These are phyloP conservation scores for Nephelium lappaceum DNA, from an alignment of 345 rosid species.

Conservation along the genomic window DNA sequence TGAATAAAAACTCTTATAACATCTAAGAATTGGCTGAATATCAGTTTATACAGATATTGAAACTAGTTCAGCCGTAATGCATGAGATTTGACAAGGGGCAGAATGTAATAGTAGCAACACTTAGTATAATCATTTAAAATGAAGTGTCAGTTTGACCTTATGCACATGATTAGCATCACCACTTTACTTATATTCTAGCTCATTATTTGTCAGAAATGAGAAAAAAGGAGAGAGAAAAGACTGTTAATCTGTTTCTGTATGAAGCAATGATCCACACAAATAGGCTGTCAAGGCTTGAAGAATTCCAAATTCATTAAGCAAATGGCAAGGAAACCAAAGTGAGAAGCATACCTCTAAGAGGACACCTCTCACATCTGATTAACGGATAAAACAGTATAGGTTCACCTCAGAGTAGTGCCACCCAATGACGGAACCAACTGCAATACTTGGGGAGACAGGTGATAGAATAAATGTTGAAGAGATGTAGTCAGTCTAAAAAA, in stretches of 20 bases:
- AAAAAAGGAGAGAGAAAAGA: not conserved
- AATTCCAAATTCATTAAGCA: constrained; percentile 34
- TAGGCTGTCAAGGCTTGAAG: constrained; percentile 15
- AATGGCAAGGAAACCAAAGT: constrained; percentile 40
- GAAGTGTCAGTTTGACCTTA: constrained; percentile 5
- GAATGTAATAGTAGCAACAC: not conserved
- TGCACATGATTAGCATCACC: constrained; percentile 5
- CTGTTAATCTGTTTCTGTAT: constrained; percentile 4
- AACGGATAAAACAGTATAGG: constrained; percentile 40
- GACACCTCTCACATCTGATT: constrained; percentile 52
- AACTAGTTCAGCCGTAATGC: not conserved
- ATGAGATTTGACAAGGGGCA: not conserved
- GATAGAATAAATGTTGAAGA: constrained; percentile 31
- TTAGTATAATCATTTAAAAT: not conserved
- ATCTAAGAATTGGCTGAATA: not conserved
- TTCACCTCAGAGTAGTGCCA: constrained; percentile 44
- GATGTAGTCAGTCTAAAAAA: constrained; percentile 34
- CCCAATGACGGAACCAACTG: constrained; percentile 44
- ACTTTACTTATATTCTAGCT: not conserved
- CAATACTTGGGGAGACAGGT: constrained; percentile 45
- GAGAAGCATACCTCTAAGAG: constrained; percentile 66
- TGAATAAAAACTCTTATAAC: not conserved
- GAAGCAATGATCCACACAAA: not conserved
- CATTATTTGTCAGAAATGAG: too few relatives aligned
- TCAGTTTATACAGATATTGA: too few relatives aligned